phyloP scores from a whole-genome alignment of 1,139 yeast genomes.

The Candida sp. region DNA sequence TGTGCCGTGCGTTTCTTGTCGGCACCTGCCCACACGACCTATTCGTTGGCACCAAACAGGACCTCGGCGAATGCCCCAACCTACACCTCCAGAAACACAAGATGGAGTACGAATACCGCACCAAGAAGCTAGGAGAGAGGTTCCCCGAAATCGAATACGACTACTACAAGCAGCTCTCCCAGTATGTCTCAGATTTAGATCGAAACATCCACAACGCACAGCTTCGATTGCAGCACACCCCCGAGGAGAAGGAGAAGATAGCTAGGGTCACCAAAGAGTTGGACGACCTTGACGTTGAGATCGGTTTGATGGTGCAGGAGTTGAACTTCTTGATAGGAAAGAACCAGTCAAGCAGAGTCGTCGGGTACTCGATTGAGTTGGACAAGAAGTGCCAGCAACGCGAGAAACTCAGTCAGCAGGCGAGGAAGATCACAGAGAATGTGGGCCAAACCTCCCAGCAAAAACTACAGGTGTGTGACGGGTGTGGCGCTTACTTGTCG shows the following conservation, averaged over 20 bases:
- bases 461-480: conserved; percentile 87
- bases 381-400: conserved; percentile 51
- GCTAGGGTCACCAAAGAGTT: conserved; percentile 66
- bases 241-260: conserved; percentile 74
- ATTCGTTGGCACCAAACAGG: conserved; percentile 83
- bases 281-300: conserved; percentile 66
- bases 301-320: conserved; percentile 76
- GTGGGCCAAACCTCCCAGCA: conserved; percentile 91
- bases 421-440: conserved; percentile 68
- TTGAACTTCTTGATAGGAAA: conserved; percentile 57
- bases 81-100: conserved; percentile 79
- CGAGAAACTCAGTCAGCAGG: conserved; percentile 53
- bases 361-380: conserved; percentile 50
- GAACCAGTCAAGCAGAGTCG: conserved; percentile 56
- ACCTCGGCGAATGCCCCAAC: conserved; percentile 80
- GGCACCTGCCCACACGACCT: conserved; percentile 92
- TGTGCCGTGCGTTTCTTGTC: conserved; percentile 82
- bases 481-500: conserved; percentile 91
- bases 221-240: conserved; percentile 72
- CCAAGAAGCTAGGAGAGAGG: conserved; percentile 52
- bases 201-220: conserved; percentile 68
- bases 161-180: conserved; percentile 57
- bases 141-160: conserved; percentile 78
- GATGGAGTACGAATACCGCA: conserved; percentile 68
- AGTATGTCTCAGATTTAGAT: conserved; percentile 69